Percentiles rank a stretch among this genome's conserved stretches.
phyloP scores from a whole-genome alignment of 164 flowering plant species.

The Nymphaea colorata region DNA sequence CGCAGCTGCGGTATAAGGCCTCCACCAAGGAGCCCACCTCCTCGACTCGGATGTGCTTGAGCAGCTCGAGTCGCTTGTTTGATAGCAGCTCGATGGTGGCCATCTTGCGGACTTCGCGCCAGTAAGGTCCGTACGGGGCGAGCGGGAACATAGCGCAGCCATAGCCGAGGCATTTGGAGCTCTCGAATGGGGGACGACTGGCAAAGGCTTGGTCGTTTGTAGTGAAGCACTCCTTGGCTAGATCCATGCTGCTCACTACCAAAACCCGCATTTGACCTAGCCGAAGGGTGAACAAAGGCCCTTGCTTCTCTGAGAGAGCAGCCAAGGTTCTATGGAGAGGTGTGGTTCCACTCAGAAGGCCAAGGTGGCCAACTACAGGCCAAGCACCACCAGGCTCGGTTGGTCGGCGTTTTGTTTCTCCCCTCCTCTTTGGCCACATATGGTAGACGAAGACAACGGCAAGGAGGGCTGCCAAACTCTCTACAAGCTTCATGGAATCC shows the following conservation, averaged over 20 bases:
- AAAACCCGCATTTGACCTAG: slow-evolving; percentile 19
- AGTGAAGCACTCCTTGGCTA: slow-evolving; percentile 32
- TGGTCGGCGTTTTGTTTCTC: not conserved
- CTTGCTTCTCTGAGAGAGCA: slow-evolving; percentile 27
- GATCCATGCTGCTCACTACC: slow-evolving; percentile 25
- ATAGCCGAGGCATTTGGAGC: slow-evolving; percentile 16
- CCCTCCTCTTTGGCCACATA: no score
- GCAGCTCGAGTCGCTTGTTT: slow-evolving; percentile 19
- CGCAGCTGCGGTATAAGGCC: slow-evolving; percentile 14
- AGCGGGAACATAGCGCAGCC: slow-evolving; percentile 24
- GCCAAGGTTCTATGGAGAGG: not conserved
- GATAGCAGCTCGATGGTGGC: slow-evolving; percentile 37
- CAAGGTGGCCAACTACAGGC: slow-evolving; percentile 6
- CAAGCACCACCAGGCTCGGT: slow-evolving; percentile 1
- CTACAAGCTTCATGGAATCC: no score
- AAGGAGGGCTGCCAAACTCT: no score
- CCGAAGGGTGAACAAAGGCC: slow-evolving; percentile 21
- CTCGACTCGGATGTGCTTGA: slow-evolving; percentile 14
- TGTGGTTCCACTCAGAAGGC: not conserved
- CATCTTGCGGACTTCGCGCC: slow-evolving; percentile 41
- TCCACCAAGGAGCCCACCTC: slow-evolving; percentile 15
- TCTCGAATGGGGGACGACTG: slow-evolving; percentile 12
- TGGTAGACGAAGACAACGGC: no score
- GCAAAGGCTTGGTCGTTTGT: slow-evolving; percentile 20
- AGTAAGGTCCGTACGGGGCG: slow-evolving; percentile 35